Evolutionary conservation across 148 eudicot species (phyloP).

Genomic region (Heliamphora exappendiculata): DNA sequence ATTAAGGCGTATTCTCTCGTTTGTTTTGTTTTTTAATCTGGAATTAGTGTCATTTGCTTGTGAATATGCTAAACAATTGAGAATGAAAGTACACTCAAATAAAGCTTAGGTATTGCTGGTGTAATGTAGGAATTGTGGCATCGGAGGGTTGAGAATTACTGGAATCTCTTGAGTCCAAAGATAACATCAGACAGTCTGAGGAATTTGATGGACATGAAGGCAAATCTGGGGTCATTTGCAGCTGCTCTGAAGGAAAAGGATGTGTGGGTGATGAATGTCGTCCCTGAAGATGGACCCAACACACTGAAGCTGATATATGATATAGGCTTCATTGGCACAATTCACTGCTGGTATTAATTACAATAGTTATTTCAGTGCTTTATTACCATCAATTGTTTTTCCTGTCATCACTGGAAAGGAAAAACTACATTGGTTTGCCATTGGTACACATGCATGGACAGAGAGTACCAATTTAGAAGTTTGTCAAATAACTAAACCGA

Average conservation of each 20-base stretch:
- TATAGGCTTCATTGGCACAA: constrained; percentile 83
- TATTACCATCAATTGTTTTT: not conserved
- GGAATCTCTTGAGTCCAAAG: constrained; percentile 69
- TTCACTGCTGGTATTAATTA: constrained; percentile 61
- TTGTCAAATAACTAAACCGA: too few relatives aligned
- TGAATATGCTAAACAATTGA: not conserved
- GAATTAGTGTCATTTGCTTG: not conserved
- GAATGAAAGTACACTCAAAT: not conserved
- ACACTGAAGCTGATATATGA: constrained; percentile 84
- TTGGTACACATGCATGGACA: not conserved
- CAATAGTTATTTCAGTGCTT: too few relatives aligned
- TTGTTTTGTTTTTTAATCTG: too few relatives aligned
- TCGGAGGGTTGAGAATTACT: constrained; percentile 72
- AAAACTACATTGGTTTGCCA: not conserved
- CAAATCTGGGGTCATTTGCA: constrained; percentile 96
- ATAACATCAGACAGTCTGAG: constrained; percentile 62
- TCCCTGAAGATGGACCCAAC: constrained; percentile 87
- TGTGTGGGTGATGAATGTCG: constrained; percentile 96
- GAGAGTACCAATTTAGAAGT: not conserved
- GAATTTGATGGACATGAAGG: too few relatives aligned
- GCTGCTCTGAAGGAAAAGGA: constrained; percentile 86
- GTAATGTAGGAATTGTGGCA: constrained; percentile 68
- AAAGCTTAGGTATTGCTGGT: constrained; percentile 5
- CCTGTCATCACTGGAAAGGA: not conserved
- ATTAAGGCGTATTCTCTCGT: too few relatives aligned